Evolutionary conservation across 148 eudicot genomes (phyloP).

Genomic region (Silene uniflora): DNA sequence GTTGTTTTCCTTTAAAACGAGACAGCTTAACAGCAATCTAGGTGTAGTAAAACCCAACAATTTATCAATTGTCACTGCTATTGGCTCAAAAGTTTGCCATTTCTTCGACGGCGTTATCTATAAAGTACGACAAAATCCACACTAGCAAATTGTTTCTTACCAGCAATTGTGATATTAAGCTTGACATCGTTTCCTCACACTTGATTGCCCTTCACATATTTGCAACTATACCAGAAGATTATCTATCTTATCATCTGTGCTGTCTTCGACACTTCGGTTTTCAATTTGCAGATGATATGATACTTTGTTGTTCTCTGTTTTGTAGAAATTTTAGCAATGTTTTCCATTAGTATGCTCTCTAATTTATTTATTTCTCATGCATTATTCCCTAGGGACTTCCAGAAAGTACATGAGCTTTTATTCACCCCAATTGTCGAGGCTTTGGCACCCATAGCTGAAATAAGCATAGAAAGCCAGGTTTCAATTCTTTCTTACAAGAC

Average conservation of each 20-base stretch:
- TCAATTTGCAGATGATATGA: not conserved
- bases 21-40: not conserved
- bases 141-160: not conserved
- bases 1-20: not conserved
- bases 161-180: not conserved
- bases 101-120: too few species aligned
- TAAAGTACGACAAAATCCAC: too few species aligned
- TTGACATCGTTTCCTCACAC: not conserved
- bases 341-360: not conserved
- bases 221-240: not conserved
- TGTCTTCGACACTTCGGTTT: not conserved
- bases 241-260: not conserved
- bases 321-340: not conserved
- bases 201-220: not conserved
- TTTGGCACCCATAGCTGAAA: constrained; percentile 69
- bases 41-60: not conserved
- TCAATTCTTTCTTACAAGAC: constrained; percentile 7
- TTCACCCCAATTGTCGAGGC: constrained; percentile 71
- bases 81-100: not conserved
- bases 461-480: constrained; percentile 95
- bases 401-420: constrained; percentile 55
- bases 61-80: not conserved
- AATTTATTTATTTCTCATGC: constrained; percentile 2
- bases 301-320: constrained; percentile 2
- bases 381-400: constrained; percentile 68